These are phyloP conservation scores for Tolypocladium amazonense DNA, from an alignment of 2,329 filamentous ascomycete genomes.

Conservation along the genomic window DNA sequence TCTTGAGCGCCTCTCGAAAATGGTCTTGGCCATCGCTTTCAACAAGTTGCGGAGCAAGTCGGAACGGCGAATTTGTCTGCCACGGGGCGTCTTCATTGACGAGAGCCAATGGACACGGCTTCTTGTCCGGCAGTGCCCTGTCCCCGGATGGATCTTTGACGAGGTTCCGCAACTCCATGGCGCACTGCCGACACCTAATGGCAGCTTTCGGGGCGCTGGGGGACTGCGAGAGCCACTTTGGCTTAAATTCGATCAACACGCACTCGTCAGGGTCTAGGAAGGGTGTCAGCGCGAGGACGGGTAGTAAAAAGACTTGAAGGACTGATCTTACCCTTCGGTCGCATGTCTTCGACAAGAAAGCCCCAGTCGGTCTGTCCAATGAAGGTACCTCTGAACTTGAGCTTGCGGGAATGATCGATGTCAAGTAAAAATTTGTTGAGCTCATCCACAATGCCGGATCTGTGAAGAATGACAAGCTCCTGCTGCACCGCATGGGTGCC, in stretches of 20 bases:
- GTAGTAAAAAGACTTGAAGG: not conserved
- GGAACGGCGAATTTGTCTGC: constrained; percentile 30
- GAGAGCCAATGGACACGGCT: constrained; percentile 58
- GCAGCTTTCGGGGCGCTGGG: constrained; percentile 55
- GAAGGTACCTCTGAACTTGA: constrained; percentile 37
- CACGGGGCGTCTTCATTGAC: constrained; percentile 36
- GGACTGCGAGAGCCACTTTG: constrained; percentile 74
- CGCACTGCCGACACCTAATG: constrained; percentile 65
- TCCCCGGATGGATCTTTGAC: constrained; percentile 21
- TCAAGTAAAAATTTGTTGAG: constrained; percentile 43
- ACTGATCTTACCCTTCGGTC: constrained; percentile 16
- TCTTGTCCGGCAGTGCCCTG: constrained; percentile 22
- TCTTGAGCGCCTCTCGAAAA: constrained; percentile 12
- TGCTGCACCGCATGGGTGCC: constrained; percentile 23
- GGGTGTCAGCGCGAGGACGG: constrained; percentile 1
- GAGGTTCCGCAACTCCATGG: constrained; percentile 32
- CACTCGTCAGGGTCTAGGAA: constrained; percentile 17
- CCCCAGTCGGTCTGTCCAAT: constrained; percentile 49
- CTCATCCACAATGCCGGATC: constrained; percentile 24
- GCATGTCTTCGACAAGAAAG: constrained; percentile 67
- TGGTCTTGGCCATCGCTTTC: constrained; percentile 18
- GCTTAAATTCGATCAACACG: constrained; percentile 62
- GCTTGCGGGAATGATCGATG: constrained; percentile 32
- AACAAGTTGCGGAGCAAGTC: constrained; percentile 23
- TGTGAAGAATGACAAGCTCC: constrained; percentile 25